phyloP scores from a whole-genome alignment of 768 basidiomycete species.

The Panaeolus cyanescens region DNA sequence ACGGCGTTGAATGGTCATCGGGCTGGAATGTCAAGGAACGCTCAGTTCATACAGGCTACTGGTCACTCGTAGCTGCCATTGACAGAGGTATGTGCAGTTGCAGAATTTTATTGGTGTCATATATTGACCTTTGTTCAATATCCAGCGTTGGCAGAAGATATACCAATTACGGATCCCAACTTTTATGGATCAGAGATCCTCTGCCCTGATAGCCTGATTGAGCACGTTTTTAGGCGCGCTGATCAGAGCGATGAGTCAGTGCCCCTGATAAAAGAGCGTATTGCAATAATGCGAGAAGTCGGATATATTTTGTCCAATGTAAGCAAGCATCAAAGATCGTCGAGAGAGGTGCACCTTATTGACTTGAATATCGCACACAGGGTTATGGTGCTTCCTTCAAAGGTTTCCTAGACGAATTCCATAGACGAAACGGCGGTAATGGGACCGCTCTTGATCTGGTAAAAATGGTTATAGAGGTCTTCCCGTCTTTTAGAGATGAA shows the following conservation, averaged over 20 bases:
- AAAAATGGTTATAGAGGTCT: conserved; percentile 64
- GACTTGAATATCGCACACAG: conserved; percentile 41
- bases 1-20: conserved; percentile 76
- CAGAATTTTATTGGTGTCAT: background rate
- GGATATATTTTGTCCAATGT: conserved; percentile 74
- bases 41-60: conserved; percentile 78
- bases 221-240: conserved; percentile 67
- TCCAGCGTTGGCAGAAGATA: conserved; percentile 71
- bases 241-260: conserved; percentile 60
- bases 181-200: conserved; percentile 74
- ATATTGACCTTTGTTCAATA: conserved; percentile 2
- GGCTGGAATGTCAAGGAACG: conserved; percentile 60
- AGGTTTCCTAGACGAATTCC: conserved; percentile 65
- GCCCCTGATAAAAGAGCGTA: conserved; percentile 71
- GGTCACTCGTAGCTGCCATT: conserved; percentile 84
- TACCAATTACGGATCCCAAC: conserved; percentile 76
- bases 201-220: conserved; percentile 73
- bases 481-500: conserved; percentile 81
- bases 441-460: conserved; percentile 78
- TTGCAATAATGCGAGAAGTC: conserved; percentile 76
- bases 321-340: conserved; percentile 25
- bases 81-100: conserved; percentile 60
- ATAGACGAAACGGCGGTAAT: conserved; percentile 46
- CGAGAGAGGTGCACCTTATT: too few relatives aligned
- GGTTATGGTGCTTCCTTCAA: conserved; percentile 71